Conservation (phyloP, 192 early-diverging fungal genomes). For the Neocallimastix lanati region DNA sequence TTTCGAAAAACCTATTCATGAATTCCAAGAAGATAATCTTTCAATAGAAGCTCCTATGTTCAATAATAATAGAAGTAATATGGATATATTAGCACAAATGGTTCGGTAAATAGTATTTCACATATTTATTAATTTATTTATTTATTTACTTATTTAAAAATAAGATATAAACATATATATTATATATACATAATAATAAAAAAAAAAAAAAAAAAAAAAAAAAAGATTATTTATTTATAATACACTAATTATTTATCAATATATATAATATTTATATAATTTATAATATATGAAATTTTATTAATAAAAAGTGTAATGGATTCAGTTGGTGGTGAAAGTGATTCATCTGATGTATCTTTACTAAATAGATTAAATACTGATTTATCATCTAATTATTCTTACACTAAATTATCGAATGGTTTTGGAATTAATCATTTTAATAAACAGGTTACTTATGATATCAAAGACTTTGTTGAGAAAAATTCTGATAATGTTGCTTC, state of each 20-base stretch:
- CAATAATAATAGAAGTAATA: background rate
- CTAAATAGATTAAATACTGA: background rate
- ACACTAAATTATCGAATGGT: background rate
- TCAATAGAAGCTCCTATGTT: background rate
- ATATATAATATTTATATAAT: too few species aligned
- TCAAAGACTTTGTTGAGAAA: constrained; percentile 50
- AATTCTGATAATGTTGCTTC: constrained; percentile 62
- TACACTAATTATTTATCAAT: too few species aligned
- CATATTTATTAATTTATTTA: background rate
- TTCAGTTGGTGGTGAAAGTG: background rate
- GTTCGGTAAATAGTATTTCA: background rate
- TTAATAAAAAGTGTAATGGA: background rate
- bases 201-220: too few species aligned
- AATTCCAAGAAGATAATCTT: constrained; percentile 12
- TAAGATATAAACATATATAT: too few species aligned
- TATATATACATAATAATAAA: too few species aligned
- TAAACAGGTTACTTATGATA: constrained; percentile 43
- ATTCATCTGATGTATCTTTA: background rate
- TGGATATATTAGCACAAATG: background rate
- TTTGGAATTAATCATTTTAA: constrained; percentile 74
- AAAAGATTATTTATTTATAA: too few species aligned
- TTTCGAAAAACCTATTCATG: constrained; percentile 47
- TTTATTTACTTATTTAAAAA: too few species aligned
- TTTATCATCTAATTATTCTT: background rate
- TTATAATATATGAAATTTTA: too few species aligned